Conservation (phyloP, 345 rosid genomes). For the Pugionium cornutum region DNA sequence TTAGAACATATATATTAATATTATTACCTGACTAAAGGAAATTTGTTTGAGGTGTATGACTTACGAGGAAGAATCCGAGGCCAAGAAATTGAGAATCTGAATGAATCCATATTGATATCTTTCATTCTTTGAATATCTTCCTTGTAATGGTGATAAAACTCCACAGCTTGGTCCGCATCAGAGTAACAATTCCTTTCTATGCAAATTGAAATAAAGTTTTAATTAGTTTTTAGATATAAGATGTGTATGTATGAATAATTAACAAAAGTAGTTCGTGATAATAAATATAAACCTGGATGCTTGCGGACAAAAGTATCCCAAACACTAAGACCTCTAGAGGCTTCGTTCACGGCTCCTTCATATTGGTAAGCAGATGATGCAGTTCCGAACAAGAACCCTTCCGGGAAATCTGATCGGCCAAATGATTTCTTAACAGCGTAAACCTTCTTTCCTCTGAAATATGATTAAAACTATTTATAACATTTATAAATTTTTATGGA, state of each 20-base stretch:
- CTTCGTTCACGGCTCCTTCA: constrained; percentile 34
- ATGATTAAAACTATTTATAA: neutral
- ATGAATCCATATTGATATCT: constrained; percentile 41
- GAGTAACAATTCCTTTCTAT: constrained; percentile 35
- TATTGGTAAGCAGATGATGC: constrained; percentile 43
- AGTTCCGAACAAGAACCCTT: constrained; percentile 39
- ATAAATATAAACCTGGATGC: constrained; percentile 27
- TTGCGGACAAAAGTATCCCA: constrained; percentile 41
- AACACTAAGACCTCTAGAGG: constrained; percentile 33
- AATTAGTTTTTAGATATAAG: neutral
- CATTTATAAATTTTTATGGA: neutral
- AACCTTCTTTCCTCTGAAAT: constrained; percentile 20
- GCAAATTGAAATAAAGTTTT: neutral
- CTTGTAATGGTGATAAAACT: constrained; percentile 43
- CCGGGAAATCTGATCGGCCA: constrained; percentile 23
- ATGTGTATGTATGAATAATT: neutral
- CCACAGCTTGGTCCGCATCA: constrained; percentile 37
- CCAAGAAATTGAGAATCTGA: constrained; percentile 59
- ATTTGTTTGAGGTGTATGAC: neutral
- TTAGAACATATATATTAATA: neutral
- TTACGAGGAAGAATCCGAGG: constrained; percentile 48
- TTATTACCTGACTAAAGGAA: neutral
- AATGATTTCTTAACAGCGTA: constrained; percentile 7
- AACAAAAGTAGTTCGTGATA: neutral
- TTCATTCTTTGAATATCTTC: constrained; percentile 46